Percentiles rank a stretch among this genome's conserved stretches.
These are phyloP conservation scores for Plenodomus lindquistii DNA, from an alignment of 2,329 filamentous ascomycete genomes.

Conservation along the genomic window DNA sequence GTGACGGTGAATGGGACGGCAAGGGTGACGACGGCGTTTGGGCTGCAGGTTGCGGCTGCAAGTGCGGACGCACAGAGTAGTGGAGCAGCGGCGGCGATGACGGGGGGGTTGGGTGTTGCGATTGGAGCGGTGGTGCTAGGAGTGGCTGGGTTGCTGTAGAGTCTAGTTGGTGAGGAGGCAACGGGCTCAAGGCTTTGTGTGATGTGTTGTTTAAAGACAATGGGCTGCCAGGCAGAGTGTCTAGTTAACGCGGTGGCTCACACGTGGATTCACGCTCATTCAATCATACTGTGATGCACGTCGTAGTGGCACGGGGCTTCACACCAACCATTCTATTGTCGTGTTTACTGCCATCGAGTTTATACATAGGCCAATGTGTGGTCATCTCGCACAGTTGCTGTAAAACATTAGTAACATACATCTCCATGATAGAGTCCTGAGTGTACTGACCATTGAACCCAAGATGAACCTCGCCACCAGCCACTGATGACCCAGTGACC, in stretches of 20 bases:
- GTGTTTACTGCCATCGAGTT: neutral
- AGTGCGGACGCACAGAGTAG: slow-evolving; percentile 7
- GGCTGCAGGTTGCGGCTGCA: slow-evolving; percentile 39
- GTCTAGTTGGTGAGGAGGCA: no score
- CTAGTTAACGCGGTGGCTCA: no score
- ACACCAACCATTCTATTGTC: no score
- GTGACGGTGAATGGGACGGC: slow-evolving; percentile 28
- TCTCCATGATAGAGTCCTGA: neutral
- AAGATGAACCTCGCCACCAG: slow-evolving; percentile 66
- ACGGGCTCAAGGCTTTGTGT: no score
- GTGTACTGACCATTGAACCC: slow-evolving; percentile 54
- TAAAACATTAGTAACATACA: slow-evolving; percentile 9
- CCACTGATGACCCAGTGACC: slow-evolving; percentile 73
- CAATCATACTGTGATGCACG: no score
- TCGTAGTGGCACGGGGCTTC: no score
- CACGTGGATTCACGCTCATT: no score
- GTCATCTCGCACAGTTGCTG: slow-evolving; percentile 69
- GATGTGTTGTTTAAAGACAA: no score
- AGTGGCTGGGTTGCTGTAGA: slow-evolving; percentile 26
- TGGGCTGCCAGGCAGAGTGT: no score
- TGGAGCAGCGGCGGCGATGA: slow-evolving; percentile 15
- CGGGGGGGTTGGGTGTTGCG: slow-evolving; percentile 20
- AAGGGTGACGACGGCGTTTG: slow-evolving; percentile 32
- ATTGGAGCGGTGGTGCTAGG: slow-evolving; percentile 29
- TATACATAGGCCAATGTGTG: slow-evolving; percentile 66